phyloP scores from a whole-genome alignment of 495 filamentous ascomycete species.

The Tetracladium marchalianum region DNA sequence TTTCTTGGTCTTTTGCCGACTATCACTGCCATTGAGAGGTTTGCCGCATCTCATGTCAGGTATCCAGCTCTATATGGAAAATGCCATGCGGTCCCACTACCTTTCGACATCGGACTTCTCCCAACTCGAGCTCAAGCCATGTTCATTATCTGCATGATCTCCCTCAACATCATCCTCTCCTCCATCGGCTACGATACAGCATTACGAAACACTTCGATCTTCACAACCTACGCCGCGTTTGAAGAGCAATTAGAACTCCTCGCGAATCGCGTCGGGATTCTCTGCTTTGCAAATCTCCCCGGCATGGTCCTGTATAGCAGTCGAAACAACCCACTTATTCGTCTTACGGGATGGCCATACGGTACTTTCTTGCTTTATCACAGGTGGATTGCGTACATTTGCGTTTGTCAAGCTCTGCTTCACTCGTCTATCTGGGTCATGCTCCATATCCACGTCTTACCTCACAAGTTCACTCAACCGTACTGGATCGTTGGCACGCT shows the following conservation, averaged over 20 bases:
- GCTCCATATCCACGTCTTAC: constrained; percentile 16
- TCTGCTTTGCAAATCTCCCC: constrained; percentile 42
- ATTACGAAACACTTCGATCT: constrained; percentile 9
- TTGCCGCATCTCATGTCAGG: constrained; percentile 22
- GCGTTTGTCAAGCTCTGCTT: constrained; percentile 35
- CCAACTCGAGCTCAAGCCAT: constrained; percentile 31
- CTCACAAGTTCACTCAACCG: constrained; percentile 3
- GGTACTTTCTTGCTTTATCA: constrained; percentile 44
- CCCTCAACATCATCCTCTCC: constrained; percentile 27
- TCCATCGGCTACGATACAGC: constrained; percentile 6
- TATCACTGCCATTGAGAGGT: too few relatives aligned
- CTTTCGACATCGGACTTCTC: constrained; percentile 22
- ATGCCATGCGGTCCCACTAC: constrained; percentile 20
- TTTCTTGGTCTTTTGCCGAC: too few relatives aligned
- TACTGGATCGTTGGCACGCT: constrained; percentile 32
- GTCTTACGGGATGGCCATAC: constrained; percentile 46
- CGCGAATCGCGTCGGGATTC: constrained; percentile 39
- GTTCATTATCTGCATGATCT: constrained; percentile 24
- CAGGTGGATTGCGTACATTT: constrained; percentile 43
- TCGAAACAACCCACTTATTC: constrained; percentile 44
- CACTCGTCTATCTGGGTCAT: constrained; percentile 28
- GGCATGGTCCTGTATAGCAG: constrained; percentile 41
- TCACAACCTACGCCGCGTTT: constrained; percentile 20
- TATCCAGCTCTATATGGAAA: constrained; percentile 25
- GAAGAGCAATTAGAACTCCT: constrained; percentile 22